Conservation (phyloP, 1,284 basidiomycete species). For the Tranzscheliella williamsii region DNA sequence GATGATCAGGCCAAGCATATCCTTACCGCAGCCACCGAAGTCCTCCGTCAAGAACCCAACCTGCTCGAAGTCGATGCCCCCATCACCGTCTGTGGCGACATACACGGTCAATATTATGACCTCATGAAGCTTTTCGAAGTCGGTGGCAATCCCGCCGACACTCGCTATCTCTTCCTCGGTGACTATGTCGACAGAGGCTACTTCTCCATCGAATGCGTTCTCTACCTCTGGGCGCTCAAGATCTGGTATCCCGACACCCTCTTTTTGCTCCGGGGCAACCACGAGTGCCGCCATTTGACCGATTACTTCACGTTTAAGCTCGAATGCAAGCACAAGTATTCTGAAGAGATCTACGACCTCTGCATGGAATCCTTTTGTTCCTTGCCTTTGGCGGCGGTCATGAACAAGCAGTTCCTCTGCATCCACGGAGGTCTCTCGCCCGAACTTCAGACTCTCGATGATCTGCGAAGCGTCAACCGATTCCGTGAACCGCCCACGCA, state of each 20-base stretch:
- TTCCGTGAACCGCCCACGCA: conserved; percentile 93
- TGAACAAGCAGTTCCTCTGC: conserved; percentile 97
- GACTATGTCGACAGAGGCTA: conserved; percentile 61
- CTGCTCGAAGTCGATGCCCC: conserved; percentile 89
- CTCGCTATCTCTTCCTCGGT: conserved; percentile 59
- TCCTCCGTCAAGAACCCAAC: conserved; percentile 82
- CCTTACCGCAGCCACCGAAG: conserved; percentile 72
- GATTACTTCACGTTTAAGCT: conserved; percentile 61
- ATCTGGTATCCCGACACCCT: conserved; percentile 60
- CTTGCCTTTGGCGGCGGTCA: conserved; percentile 85
- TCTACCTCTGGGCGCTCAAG: conserved; percentile 60
- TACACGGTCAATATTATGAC: conserved; percentile 60
- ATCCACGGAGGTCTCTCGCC: conserved; percentile 91
- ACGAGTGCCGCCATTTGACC: conserved; percentile 60
- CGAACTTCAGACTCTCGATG: conserved; percentile 86
- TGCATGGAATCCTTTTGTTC: conserved; percentile 80
- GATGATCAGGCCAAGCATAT: conserved; percentile 90
- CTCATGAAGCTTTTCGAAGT: conserved; percentile 61
- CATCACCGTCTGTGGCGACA: conserved; percentile 69
- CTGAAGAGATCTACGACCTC: conserved; percentile 60
- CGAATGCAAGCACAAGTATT: conserved; percentile 61
- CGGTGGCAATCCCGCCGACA: conserved; percentile 60
- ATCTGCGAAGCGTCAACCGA: conserved; percentile 85
- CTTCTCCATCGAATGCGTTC: conserved; percentile 60
- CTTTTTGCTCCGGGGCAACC: conserved; percentile 60